phyloP scores from a whole-genome alignment of 2,329 filamentous ascomycete species.

The Colletotrichum endophyticum region DNA sequence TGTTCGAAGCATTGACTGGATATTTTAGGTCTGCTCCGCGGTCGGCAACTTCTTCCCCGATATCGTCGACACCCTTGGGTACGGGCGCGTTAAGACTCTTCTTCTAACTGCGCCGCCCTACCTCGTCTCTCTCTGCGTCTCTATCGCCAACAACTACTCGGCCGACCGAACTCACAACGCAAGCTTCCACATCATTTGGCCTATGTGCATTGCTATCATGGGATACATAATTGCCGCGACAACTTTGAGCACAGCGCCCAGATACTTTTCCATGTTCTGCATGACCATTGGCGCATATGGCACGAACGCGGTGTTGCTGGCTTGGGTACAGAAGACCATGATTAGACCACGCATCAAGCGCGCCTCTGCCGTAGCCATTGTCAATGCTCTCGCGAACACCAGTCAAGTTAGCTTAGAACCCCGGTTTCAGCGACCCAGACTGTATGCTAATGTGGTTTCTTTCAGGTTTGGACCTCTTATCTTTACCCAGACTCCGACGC shows the following conservation, averaged over 20 bases:
- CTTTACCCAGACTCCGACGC: not conserved
- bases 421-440: not conserved
- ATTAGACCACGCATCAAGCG: not conserved
- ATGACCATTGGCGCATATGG: not conserved
- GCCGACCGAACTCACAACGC: not conserved
- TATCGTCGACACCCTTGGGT: slow-evolving; percentile 65
- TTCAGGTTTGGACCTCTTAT: not conserved
- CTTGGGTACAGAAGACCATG: not conserved
- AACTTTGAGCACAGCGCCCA: not conserved
- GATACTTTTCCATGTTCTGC: not conserved
- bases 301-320: not conserved
- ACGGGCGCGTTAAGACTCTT: slow-evolving; percentile 57
- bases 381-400: not conserved
- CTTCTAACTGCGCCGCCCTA: slow-evolving; percentile 55
- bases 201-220: not conserved
- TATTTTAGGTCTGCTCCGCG: slow-evolving; percentile 45
- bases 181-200: not conserved
- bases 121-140: not conserved
- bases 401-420: not conserved
- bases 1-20: not conserved
- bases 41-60: slow-evolving; percentile 71
- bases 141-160: not conserved
- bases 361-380: not conserved
- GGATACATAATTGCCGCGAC: not conserved
- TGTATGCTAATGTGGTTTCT: not conserved